These are phyloP conservation scores for Diaporthe sp. DNA, from an alignment of 2,329 filamentous ascomycete species.

Conservation along the genomic window DNA sequence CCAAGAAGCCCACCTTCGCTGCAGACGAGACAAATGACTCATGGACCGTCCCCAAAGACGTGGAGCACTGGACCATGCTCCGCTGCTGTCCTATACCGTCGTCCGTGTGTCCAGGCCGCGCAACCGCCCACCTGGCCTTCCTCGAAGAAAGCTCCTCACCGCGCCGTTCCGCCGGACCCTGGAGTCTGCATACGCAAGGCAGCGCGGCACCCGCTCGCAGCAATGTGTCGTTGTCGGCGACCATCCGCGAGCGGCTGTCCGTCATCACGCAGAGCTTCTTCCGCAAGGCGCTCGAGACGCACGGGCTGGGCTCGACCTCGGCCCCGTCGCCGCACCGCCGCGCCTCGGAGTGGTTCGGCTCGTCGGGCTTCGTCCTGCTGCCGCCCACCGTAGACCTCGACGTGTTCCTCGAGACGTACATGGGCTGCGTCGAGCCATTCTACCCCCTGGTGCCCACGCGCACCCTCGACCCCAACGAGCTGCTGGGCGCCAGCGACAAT, in stretches of 20 bases:
- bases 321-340: background rate
- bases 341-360: constrained; percentile 1
- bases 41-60: background rate
- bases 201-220: background rate
- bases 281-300: background rate
- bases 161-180: background rate
- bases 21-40: background rate
- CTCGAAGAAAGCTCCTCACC: background rate
- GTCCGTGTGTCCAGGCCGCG: background rate
- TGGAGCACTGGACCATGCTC: constrained; percentile 5
- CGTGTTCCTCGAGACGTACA: background rate
- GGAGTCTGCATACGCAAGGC: background rate
- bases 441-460: background rate
- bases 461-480: background rate
- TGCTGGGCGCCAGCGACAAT: background rate
- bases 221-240: background rate
- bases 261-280: constrained; percentile 1
- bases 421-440: background rate
- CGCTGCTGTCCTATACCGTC: background rate
- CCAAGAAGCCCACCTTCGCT: background rate
- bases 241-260: background rate
- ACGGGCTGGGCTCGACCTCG: background rate
- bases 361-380: constrained; percentile 1
- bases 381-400: background rate
- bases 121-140: background rate